phyloP scores from a whole-genome alignment of 345 rosid genomes.

The Citrus inodora region DNA sequence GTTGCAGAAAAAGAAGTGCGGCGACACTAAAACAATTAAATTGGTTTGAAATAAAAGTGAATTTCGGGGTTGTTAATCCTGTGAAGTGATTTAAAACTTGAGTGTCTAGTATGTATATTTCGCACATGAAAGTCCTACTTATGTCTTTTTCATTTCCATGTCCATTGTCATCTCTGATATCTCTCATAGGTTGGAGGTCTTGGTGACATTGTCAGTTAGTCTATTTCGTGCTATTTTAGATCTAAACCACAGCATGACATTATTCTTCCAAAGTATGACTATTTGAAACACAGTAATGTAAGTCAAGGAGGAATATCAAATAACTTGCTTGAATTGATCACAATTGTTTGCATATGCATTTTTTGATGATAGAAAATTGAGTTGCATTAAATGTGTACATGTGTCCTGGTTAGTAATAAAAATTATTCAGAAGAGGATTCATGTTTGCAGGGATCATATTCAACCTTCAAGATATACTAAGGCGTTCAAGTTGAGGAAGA shows the following conservation, averaged over 20 bases:
- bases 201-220: slow-evolving; percentile 90
- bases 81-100: neutral
- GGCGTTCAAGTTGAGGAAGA: no score
- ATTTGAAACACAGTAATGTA: slow-evolving; percentile 70
- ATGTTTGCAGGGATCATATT: no score
- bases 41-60: neutral
- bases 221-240: slow-evolving; percentile 97
- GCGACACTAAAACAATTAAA: neutral
- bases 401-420: no score
- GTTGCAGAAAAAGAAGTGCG: no score
- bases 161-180: slow-evolving; percentile 8
- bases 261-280: slow-evolving; percentile 85
- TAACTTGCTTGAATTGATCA: no score
- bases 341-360: no score
- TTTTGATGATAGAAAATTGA: no score
- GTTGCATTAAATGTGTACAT: no score
- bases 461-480: no score
- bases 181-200: slow-evolving; percentile 84
- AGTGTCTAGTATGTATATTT: neutral
- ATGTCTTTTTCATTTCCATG: neutral
- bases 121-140: neutral
- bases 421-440: no score
- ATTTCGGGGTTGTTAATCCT: neutral
- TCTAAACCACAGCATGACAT: slow-evolving; percentile 76
- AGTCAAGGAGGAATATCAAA: slow-evolving; percentile 22